Conservation (phyloP, 371 early-diverging fungal genomes). For the Saksenaea vasiformis region DNA sequence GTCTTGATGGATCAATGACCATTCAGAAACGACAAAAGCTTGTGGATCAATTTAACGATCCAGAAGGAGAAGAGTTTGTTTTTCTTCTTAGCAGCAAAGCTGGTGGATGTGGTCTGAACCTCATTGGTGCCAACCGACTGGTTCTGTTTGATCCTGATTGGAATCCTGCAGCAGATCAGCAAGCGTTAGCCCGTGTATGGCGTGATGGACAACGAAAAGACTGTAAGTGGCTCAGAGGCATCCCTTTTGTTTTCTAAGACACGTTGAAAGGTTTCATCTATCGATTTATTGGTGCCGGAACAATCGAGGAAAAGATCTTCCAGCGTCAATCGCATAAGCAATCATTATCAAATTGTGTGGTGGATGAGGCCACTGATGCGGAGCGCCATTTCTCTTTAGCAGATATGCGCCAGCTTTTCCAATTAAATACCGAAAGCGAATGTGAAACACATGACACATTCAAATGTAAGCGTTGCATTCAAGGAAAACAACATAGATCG, state of each 20-base stretch:
- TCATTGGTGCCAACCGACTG: conserved; percentile 96
- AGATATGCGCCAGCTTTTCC: conserved; percentile 87
- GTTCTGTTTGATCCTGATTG: conserved; percentile 93
- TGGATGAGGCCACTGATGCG: conserved; percentile 89
- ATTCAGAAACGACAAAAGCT: conserved; percentile 89
- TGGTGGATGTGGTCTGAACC: conserved; percentile 97
- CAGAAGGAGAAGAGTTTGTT: conserved; percentile 81
- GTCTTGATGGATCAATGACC: conserved; percentile 94
- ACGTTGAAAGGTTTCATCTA: conserved; percentile 87
- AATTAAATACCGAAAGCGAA: conserved; percentile 71
- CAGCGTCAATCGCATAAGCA: conserved; percentile 92
- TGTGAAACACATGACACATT: conserved; percentile 97
- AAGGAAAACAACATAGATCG: conserved; percentile 73
- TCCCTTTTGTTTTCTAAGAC: not conserved
- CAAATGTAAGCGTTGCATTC: conserved; percentile 87
- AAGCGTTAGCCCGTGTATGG: conserved; percentile 96
- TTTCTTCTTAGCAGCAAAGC: conserved; percentile 97
- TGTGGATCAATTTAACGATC: conserved; percentile 95
- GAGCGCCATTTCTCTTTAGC: conserved; percentile 93
- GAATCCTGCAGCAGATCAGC: conserved; percentile 83
- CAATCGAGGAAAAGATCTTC: conserved; percentile 98
- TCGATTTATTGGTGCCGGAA: conserved; percentile 93
- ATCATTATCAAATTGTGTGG: conserved; percentile 90
- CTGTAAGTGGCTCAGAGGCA: conserved; percentile 37
- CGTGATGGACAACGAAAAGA: conserved; percentile 96